Conservation (phyloP, 352 stramenopile genomes). For the Pythium oligandrum region DNA sequence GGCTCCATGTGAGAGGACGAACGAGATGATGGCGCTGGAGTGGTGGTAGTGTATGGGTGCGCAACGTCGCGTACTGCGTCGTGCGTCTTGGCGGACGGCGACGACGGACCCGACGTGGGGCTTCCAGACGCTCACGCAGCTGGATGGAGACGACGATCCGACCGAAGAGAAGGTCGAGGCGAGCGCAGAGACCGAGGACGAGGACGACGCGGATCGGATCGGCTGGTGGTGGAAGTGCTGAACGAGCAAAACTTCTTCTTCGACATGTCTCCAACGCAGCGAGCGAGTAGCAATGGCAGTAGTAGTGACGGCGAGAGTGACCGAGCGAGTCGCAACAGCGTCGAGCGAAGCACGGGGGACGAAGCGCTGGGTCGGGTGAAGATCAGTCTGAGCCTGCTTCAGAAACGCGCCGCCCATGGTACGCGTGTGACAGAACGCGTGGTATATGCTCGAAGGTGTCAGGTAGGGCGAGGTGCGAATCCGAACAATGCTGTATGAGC, state of each 20-base stretch:
- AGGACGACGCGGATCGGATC: slow-evolving; percentile 3
- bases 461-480: slow-evolving; percentile 70
- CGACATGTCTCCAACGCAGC: slow-evolving; percentile 81
- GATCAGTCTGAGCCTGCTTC: slow-evolving; percentile 36
- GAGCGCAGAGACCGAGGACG: slow-evolving; percentile 9
- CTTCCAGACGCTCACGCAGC: slow-evolving; percentile 25
- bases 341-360: slow-evolving; percentile 15
- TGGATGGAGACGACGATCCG: slow-evolving; percentile 4
- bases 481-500: slow-evolving; percentile 43
- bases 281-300: slow-evolving; percentile 4
- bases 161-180: too few relatives aligned
- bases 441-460: too few relatives aligned
- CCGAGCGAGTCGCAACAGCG: slow-evolving; percentile 10
- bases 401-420: slow-evolving; percentile 19
- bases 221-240: slow-evolving; percentile 42
- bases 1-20: too few relatives aligned
- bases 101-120: slow-evolving; percentile 33
- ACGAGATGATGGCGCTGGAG: too few relatives aligned
- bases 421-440: slow-evolving; percentile 34
- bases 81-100: slow-evolving; percentile 23
- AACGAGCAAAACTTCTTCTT: slow-evolving; percentile 83
- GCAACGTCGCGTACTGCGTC: slow-evolving; percentile 72
- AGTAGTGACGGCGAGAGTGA: slow-evolving; percentile 5
- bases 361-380: slow-evolving; percentile 51
- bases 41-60: too few relatives aligned